phyloP scores from a whole-genome alignment of 495 filamentous ascomycete genomes.

The Pyrenopolyporus hunteri region DNA sequence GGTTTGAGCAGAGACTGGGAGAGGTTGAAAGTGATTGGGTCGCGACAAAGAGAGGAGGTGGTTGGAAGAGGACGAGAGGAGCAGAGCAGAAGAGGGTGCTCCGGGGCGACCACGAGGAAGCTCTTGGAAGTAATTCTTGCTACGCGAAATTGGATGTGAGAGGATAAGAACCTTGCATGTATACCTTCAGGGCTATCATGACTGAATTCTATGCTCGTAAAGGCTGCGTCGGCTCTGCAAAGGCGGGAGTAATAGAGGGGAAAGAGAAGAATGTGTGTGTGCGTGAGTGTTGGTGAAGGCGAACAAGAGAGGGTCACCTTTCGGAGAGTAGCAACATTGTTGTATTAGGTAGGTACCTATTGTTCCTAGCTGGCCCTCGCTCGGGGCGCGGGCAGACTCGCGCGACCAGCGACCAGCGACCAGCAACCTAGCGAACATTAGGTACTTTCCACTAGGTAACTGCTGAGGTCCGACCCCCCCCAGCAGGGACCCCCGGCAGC shows the following conservation, averaged over 20 bases:
- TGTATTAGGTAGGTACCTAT: conserved; percentile 35
- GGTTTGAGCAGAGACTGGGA: conserved; percentile 9
- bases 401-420: conserved; percentile 26
- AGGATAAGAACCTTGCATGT: conserved; percentile 40
- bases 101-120: conserved; percentile 22
- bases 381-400: conserved; percentile 40
- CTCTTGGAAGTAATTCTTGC: conserved; percentile 25
- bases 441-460: too few species aligned
- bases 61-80: conserved; percentile 27
- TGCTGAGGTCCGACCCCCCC: too few species aligned
- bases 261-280: neutral
- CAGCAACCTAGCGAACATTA: neutral
- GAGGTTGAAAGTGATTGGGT: conserved; percentile 30
- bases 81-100: conserved; percentile 10
- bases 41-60: conserved; percentile 34
- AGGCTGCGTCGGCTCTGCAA: conserved; percentile 13
- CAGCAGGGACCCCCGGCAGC: conserved; percentile 20
- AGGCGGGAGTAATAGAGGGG: conserved; percentile 23
- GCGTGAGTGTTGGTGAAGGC: conserved; percentile 34
- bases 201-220: conserved; percentile 35
- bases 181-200: conserved; percentile 35
- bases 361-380: conserved; percentile 33
- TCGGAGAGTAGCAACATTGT: conserved; percentile 38
- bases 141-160: conserved; percentile 33
- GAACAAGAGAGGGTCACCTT: conserved; percentile 39